Base-by-base conservation (phyloP, 2,329 filamentous ascomycete species). In the Fusarium pseudoanthophilum region DNA sequence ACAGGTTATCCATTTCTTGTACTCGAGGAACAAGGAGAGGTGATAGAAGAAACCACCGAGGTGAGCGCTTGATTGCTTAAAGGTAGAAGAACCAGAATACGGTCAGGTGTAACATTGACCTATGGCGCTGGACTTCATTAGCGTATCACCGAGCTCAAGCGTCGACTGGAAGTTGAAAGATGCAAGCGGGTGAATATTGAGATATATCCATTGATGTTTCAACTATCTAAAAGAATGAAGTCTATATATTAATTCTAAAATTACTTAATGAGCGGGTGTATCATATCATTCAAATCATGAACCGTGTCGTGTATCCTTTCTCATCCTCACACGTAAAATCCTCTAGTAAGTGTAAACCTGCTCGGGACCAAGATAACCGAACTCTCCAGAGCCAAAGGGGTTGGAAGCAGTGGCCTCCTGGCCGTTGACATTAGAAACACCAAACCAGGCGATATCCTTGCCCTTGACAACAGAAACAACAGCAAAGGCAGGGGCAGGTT, bases 371-470 rank as follows among this genome's bases (percentile, higher is more conserved):
- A 75, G 60, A 20, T 68, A 40, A 1, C 66, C 73, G 5, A 56
- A 75, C 6, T 69, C 1, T 37, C 72, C 72, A 0, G 73, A 75
- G 4, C 73, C 73, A 10, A 75, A 71, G 18, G 73, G 73, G 28
- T 30, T 63, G 0, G 69, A 69, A 11, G 72, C 11, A 18, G 66
- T 71, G 5, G 63, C 73, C n/a, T 71, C n/a, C 46, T 75, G 66
- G 26, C 70, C 73, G 1, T 75, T 75, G 28, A 75, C 52, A 21
- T 73, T 30, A 0, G 73, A 39, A 5, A 73, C 72, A n/a, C 73
- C 73, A 15, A 75, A 75, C 73, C 73, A 75, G 11, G 73, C 73
- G 7, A 75, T 59, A 6, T 75, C 52, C 63, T 75, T 63, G 10
- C 66, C 72, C 45, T 75, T 48, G 5, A 66, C 67, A 11, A 75